phyloP scores from a whole-genome alignment of 2,329 filamentous ascomycete species.

The Tolypocladium album region DNA sequence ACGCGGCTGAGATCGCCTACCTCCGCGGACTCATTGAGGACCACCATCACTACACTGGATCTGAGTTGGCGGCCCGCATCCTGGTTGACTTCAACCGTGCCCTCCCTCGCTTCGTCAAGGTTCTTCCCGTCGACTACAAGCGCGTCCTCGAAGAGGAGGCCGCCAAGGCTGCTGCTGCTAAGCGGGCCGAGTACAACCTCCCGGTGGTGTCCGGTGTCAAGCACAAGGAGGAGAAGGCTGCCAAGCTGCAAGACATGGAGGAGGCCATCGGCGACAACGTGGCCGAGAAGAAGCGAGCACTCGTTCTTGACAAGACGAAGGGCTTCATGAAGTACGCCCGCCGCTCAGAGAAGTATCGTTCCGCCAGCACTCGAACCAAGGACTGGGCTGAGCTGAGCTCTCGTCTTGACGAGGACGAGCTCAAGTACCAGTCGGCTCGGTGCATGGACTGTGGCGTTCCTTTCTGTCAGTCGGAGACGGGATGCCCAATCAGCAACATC shows the following conservation, averaged over 20 bases:
- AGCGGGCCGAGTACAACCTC: constrained; percentile 73
- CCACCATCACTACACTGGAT: constrained; percentile 95
- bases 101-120: constrained; percentile 83
- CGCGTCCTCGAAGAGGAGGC: constrained; percentile 79
- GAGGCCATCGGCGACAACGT: constrained; percentile 79
- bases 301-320: constrained; percentile 93
- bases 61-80: constrained; percentile 84
- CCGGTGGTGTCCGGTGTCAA: constrained; percentile 60
- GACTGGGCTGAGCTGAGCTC: constrained; percentile 89
- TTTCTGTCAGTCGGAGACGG: constrained; percentile 94
- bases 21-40: constrained; percentile 89
- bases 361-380: constrained; percentile 70
- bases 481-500: constrained; percentile 93
- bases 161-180: constrained; percentile 73
- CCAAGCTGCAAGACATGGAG: constrained; percentile 73
- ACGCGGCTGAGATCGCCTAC: constrained; percentile 81
- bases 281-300: constrained; percentile 78
- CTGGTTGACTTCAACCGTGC: constrained; percentile 92
- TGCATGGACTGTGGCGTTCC: constrained; percentile 99
- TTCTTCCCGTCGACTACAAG: constrained; percentile 93
- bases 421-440: constrained; percentile 91
- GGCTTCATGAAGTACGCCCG: constrained; percentile 98
- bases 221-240: constrained; percentile 55
- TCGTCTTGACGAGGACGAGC: constrained; percentile 83
- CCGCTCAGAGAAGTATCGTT: constrained; percentile 86